phyloP scores from a whole-genome alignment of 805 yeast genomes.

The Kazachstania africana region DNA sequence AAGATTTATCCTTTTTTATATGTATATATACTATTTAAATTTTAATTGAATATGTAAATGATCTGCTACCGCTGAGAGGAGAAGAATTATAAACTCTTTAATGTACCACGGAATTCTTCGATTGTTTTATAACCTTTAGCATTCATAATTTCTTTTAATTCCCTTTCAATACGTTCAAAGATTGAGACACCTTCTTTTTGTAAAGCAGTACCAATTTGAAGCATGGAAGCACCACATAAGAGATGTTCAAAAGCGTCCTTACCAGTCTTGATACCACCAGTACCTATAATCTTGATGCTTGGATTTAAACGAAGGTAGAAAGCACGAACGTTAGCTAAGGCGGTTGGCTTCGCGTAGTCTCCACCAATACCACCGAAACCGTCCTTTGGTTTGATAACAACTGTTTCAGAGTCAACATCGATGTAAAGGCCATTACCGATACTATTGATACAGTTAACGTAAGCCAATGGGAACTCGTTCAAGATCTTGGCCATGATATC shows the following conservation, averaged over 20 bases:
- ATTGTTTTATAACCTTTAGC: constrained; percentile 21
- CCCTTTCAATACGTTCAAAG: constrained; percentile 16
- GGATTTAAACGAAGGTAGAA: constrained; percentile 23
- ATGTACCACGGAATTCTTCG: constrained; percentile 23
- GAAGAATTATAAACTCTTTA: too few species aligned
- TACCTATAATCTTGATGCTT: constrained; percentile 20
- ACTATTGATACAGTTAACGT: constrained; percentile 23
- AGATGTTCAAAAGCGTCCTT: constrained; percentile 25
- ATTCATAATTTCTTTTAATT: constrained; percentile 16
- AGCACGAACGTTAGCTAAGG: constrained; percentile 24
- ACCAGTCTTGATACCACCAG: constrained; percentile 23
- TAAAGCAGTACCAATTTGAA: constrained; percentile 23
- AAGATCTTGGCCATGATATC: constrained; percentile 19
- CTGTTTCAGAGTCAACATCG: constrained; percentile 19
- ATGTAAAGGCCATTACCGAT: constrained; percentile 23
- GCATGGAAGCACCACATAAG: constrained; percentile 23
- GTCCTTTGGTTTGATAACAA: constrained; percentile 23
- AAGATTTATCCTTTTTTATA: too few species aligned
- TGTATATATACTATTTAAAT: too few species aligned
- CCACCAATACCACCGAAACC: constrained; percentile 27
- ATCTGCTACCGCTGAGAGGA: too few species aligned
- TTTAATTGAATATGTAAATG: too few species aligned
- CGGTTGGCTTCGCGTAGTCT: constrained; percentile 24
- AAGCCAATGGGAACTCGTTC: constrained; percentile 19
- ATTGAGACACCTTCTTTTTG: constrained; percentile 19